Evolutionary conservation across 2,329 filamentous ascomycete species (phyloP).

Genomic region (Penicillium sp.): DNA sequence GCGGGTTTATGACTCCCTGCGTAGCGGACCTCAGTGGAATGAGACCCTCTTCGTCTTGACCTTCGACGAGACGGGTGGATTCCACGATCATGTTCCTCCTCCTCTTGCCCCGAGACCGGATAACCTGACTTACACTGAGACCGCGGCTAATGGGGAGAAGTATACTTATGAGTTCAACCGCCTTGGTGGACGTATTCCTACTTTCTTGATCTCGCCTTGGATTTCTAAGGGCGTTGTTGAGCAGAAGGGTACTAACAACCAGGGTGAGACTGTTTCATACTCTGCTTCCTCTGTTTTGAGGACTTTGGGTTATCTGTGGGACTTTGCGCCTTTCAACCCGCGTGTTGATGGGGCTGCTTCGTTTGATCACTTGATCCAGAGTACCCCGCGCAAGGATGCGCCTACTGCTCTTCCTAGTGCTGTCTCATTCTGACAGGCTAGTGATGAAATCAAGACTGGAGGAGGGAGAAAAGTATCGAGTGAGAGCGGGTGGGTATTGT

Average conservation of each 20-base stretch:
- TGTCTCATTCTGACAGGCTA: not conserved
- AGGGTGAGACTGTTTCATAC: constrained; percentile 24
- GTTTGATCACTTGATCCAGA: constrained; percentile 29
- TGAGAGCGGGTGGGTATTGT: not conserved
- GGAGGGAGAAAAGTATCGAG: not conserved
- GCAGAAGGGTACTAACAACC: constrained; percentile 23
- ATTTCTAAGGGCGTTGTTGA: constrained; percentile 27
- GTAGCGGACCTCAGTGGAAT: constrained; percentile 33
- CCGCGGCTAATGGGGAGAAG: constrained; percentile 22
- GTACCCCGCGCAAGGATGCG: not conserved
- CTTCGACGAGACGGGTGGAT: constrained; percentile 39
- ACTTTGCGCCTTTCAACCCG: constrained; percentile 30
- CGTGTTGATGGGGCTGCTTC: constrained; percentile 28
- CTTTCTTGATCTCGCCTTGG: constrained; percentile 32
- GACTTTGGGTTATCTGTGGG: constrained; percentile 32
- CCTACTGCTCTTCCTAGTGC: not conserved
- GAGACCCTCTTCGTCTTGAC: constrained; percentile 37
- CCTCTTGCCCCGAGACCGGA: constrained; percentile 33
- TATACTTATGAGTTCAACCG: constrained; percentile 32
- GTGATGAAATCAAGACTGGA: not conserved
- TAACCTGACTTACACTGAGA: constrained; percentile 33
- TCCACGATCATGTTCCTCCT: constrained; percentile 37
- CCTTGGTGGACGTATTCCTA: constrained; percentile 30
- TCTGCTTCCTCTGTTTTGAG: constrained; percentile 27
- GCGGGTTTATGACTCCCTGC: constrained; percentile 37